A percentile compares a stretch with the other conserved stretches of the same genome.
Evolutionary conservation across 2,329 filamentous ascomycete genomes (phyloP).

Genomic region (Calonectria naviculata): DNA sequence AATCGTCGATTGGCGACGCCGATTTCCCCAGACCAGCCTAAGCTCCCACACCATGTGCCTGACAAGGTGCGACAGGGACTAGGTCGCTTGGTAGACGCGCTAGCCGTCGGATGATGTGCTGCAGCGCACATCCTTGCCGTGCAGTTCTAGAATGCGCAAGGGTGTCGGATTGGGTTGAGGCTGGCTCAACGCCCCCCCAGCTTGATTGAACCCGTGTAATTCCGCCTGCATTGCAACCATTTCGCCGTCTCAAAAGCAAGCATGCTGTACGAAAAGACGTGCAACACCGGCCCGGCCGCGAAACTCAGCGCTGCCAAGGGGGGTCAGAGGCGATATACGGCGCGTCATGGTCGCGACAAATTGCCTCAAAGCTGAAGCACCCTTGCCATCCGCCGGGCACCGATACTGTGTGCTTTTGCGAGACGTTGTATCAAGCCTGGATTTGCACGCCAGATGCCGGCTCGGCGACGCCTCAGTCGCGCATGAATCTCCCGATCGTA

Average conservation of each 20-base stretch:
- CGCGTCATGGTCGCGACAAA: slow-evolving; percentile 21
- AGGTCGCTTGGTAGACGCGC: slow-evolving; percentile 7
- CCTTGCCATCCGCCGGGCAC: not conserved
- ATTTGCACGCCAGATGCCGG: not conserved
- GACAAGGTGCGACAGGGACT: slow-evolving; percentile 24
- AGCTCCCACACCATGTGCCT: slow-evolving; percentile 16
- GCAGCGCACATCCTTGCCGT: slow-evolving; percentile 12
- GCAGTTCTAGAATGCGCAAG: slow-evolving; percentile 16
- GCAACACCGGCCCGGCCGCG: slow-evolving; percentile 20
- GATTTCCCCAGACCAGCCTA: slow-evolving; percentile 25
- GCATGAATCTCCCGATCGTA: slow-evolving; percentile 18
- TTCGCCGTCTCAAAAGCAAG: slow-evolving; percentile 5
- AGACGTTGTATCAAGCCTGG: not conserved
- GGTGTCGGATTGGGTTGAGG: slow-evolving; percentile 19
- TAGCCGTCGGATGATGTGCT: slow-evolving; percentile 27
- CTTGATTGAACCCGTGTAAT: slow-evolving; percentile 16
- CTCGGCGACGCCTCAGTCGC: slow-evolving; percentile 5
- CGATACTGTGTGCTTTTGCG: not conserved
- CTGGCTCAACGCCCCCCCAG: slow-evolving; percentile 12
- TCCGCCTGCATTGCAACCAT: not conserved
- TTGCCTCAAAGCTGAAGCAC: slow-evolving; percentile 23
- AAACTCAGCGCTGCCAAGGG: slow-evolving; percentile 20
- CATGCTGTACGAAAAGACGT: not conserved
- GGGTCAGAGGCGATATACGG: slow-evolving; percentile 1
- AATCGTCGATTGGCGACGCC: slow-evolving; percentile 15